Evolutionary conservation across 257 asterid species (phyloP).

Genomic region (Solanum okadae): DNA sequence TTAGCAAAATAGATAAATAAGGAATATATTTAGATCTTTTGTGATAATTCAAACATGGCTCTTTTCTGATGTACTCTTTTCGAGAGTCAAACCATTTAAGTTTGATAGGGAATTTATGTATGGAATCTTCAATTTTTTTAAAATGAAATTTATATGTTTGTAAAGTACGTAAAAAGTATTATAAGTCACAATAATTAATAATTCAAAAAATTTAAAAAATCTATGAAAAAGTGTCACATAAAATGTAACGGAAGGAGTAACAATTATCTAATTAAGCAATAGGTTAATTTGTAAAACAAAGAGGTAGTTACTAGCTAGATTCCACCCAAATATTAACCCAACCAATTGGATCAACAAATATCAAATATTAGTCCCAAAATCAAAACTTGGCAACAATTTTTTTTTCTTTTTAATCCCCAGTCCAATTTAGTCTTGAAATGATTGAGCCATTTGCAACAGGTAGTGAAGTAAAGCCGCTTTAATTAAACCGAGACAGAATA

Average conservation of each 20-base stretch:
- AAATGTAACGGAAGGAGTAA: too few relatives aligned
- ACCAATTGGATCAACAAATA: background rate
- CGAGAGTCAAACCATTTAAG: too few relatives aligned
- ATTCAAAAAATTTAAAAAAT: too few relatives aligned
- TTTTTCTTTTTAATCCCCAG: background rate
- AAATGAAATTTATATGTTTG: too few relatives aligned
- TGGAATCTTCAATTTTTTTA: rapidly evolving
- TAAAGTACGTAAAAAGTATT: too few relatives aligned
- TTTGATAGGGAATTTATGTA: too few relatives aligned
- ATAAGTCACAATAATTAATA: too few relatives aligned
- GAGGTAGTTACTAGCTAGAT: too few relatives aligned
- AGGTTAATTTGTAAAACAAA: too few relatives aligned
- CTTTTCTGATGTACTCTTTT: background rate
- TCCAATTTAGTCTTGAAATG: background rate
- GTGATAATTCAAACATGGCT: background rate
- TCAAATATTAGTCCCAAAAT: background rate
- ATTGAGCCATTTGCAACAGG: background rate
- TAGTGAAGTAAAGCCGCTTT: background rate
- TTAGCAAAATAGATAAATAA: background rate
- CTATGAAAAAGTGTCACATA: too few relatives aligned
- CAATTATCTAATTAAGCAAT: too few relatives aligned
- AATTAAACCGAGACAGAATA: background rate
- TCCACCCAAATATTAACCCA: background rate
- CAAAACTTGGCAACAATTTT: background rate
- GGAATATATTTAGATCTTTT: background rate